Evolutionary conservation across 805 yeast species (phyloP).

Genomic region (Schwanniomyces occidentalis): DNA sequence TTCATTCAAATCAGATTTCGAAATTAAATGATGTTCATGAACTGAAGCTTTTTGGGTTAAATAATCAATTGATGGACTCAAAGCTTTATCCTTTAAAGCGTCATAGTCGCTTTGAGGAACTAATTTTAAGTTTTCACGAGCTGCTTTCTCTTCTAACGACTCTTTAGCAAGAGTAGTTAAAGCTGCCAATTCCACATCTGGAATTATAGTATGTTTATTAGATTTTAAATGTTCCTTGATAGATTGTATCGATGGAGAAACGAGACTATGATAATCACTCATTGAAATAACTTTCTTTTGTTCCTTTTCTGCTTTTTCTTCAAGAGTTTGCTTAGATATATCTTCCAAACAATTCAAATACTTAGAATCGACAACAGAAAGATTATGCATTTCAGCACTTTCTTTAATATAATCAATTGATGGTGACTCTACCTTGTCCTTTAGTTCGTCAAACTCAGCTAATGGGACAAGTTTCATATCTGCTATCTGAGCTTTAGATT

Average conservation of each 20-base stretch:
- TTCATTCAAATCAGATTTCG: background rate
- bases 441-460: constrained; percentile 21
- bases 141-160: constrained; percentile 3
- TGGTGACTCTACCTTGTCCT: constrained; percentile 17
- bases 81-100: background rate
- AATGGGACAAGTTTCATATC: constrained; percentile 12
- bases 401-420: constrained; percentile 21
- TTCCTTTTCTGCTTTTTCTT: constrained; percentile 4
- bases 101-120: constrained; percentile 2
- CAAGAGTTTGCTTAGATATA: background rate
- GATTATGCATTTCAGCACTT: constrained; percentile 19
- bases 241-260: constrained; percentile 20
- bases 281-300: constrained; percentile 3
- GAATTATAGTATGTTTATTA: constrained; percentile 10
- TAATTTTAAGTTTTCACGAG: constrained; percentile 5
- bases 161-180: no score
- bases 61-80: constrained; percentile 14
- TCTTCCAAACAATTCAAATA: background rate
- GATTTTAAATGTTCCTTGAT: constrained; percentile 23
- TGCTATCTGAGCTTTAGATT: constrained; percentile 8
- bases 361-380: constrained; percentile 5
- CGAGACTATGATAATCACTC: background rate
- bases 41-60: constrained; percentile 8
- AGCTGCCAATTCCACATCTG: constrained; percentile 3
- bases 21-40: constrained; percentile 5